These are phyloP conservation scores for Spergularia bocconei DNA, from an alignment of 148 eudicot species.

Conservation along the genomic window DNA sequence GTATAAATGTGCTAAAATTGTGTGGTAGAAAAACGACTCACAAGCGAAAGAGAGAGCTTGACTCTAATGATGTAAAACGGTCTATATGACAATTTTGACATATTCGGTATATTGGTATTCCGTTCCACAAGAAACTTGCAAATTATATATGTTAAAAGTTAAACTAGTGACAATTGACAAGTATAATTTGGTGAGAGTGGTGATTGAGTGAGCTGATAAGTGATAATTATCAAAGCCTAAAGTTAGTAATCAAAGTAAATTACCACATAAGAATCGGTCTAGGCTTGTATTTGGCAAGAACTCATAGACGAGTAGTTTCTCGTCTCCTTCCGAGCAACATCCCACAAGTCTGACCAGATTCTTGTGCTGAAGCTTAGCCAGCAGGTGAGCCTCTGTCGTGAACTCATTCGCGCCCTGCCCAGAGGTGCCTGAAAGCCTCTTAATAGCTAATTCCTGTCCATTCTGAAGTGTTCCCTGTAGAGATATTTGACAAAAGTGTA, in stretches of 20 bases:
- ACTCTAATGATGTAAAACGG: too few species aligned
- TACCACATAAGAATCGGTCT: constrained; percentile 21
- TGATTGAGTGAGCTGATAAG: too few species aligned
- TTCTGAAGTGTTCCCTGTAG: constrained; percentile 22
- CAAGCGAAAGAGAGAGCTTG: too few species aligned
- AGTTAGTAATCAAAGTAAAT: background rate
- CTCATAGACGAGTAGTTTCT: constrained; percentile 34
- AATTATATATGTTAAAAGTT: too few species aligned
- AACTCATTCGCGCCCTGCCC: constrained; percentile 28
- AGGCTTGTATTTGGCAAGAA: constrained; percentile 29
- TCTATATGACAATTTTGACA: too few species aligned
- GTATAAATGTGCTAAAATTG: too few species aligned
- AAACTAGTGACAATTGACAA: too few species aligned
- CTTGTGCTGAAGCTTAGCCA: constrained; percentile 36
- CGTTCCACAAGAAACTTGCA: too few species aligned
- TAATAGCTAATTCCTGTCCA: constrained; percentile 30
- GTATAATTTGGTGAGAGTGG: background rate
- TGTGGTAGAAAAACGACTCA: too few species aligned
- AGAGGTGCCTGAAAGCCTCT: constrained; percentile 27
- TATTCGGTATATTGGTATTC: too few species aligned
- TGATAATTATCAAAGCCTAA: too few species aligned
- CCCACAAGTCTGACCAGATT: constrained; percentile 33
- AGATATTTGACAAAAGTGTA: background rate
- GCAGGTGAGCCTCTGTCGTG: constrained; percentile 19
- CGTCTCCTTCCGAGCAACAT: constrained; percentile 23